Evolutionary conservation across 441 rosid genomes (phyloP).

Genomic region (Dalechampia spathulata): DNA sequence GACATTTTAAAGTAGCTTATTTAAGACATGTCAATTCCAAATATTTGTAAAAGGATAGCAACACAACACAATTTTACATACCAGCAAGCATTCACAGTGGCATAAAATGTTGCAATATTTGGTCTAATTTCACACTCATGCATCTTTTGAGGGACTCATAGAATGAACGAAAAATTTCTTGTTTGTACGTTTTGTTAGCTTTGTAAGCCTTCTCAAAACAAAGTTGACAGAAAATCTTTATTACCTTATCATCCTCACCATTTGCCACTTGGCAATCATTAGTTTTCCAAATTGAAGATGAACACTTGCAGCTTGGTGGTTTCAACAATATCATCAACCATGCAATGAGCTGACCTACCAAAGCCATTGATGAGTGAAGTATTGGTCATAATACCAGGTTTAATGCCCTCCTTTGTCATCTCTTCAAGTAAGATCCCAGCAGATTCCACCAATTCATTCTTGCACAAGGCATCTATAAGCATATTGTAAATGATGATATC

Average conservation of each 20-base stretch:
- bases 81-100: slow-evolving; percentile 95
- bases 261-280: slow-evolving; percentile 13
- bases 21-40: too few relatives aligned
- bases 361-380: slow-evolving; percentile 70
- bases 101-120: slow-evolving; percentile 88
- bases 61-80: slow-evolving; percentile 6
- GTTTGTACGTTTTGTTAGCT: slow-evolving; percentile 38
- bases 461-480: slow-evolving; percentile 72
- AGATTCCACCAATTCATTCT: slow-evolving; percentile 51
- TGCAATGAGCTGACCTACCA: slow-evolving; percentile 48
- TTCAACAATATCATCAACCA: slow-evolving; percentile 21
- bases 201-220: slow-evolving; percentile 42
- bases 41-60: too few relatives aligned
- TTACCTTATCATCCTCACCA: slow-evolving; percentile 38
- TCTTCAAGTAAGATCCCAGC: slow-evolving; percentile 57
- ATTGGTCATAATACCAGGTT: slow-evolving; percentile 56
- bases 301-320: slow-evolving; percentile 20
- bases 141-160: slow-evolving; percentile 75
- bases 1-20: too few relatives aligned
- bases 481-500: slow-evolving; percentile 57
- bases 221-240: slow-evolving; percentile 61
- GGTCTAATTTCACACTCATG: slow-evolving; percentile 79
- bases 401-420: slow-evolving; percentile 56
- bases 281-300: slow-evolving; percentile 17
- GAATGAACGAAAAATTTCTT: slow-evolving; percentile 67